Base-by-base conservation (phyloP, 768 basidiomycete genomes). In the Steccherinum ochraceum region DNA sequence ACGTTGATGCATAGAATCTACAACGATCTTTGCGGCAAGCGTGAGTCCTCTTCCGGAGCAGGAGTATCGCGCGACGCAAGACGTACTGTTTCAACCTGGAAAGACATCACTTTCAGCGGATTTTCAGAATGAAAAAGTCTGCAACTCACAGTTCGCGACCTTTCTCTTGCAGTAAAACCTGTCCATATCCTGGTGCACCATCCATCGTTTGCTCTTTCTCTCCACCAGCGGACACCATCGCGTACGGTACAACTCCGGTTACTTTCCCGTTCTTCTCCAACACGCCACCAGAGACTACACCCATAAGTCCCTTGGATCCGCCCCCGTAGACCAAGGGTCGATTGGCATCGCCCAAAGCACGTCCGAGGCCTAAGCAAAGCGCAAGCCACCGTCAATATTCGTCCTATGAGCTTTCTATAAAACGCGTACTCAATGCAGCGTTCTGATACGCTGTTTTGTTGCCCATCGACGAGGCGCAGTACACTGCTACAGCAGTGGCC, bases 271-370 rank as follows among this genome's bases (percentile, higher is more conserved):
- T 86, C 2, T 70, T 69, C 52, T 83, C 73, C 5, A 88, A 69
- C 0, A 78, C 84, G 0, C 86, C 69, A 12, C 72, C 69, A 0
- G 89, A 87, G 7, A 93, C 82, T 43, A 78, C 65, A 54, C 93
- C 93, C 93, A 96, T 96, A 55, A 95, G 74, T 1, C 93, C 93
- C 40, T 74, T 73, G 18, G 75, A 73, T 0, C 92, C 93, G 5
- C 93, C 93, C 2, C 93, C 93, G 62, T 96, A 97, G 2, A 97
- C 77, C 12, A 96, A 73, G 3, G 82, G 78, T 2, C 84, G 72
- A 0, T 76, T 70, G 13, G 75, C 67, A 5, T 66, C 65, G 2
- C 81, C 89, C 23, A 95, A 68, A 0, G 92, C 89, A 42, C 70
- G 66, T 35, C 89, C 93, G 12, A 96, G 60, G 19, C 90, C 89